Conservation (phyloP, 352 stramenopile species). For the Sclerospora graminicola region DNA sequence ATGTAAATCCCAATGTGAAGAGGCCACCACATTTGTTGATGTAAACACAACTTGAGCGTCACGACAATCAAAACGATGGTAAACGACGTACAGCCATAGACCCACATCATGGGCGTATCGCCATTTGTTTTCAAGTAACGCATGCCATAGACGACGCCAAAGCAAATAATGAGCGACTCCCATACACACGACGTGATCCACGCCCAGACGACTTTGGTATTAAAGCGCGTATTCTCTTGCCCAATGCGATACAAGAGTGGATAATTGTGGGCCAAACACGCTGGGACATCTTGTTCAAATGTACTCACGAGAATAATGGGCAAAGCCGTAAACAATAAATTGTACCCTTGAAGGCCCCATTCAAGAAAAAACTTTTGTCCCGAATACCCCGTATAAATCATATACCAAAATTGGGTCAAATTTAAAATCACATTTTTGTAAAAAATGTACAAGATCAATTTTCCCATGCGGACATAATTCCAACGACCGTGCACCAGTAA, state of each 20-base stretch:
- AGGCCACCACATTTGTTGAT: conserved; percentile 80
- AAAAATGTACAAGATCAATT: conserved; percentile 91
- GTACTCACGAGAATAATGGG: conserved; percentile 78
- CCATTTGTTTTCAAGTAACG: conserved; percentile 68
- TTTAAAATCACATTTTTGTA: conserved; percentile 96
- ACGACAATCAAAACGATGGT: conserved; percentile 92
- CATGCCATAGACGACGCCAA: conserved; percentile 76
- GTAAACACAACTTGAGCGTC: conserved; percentile 88
- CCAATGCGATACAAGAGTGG: conserved; percentile 77
- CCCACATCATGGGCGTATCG: conserved; percentile 88
- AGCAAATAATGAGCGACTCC: conserved; percentile 79
- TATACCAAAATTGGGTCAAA: conserved; percentile 92
- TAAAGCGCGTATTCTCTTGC: conserved; percentile 78
- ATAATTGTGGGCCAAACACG: conserved; percentile 55
- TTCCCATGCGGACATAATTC: conserved; percentile 91
- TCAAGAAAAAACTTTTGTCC: conserved; percentile 84
- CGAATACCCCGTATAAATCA: conserved; percentile 85
- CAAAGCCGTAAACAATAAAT: conserved; percentile 79
- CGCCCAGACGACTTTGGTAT: conserved; percentile 72
- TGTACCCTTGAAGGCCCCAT: conserved; percentile 83
- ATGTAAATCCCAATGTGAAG: conserved; percentile 65
- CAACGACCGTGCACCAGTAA: conserved; percentile 90
- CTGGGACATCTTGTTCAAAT: conserved; percentile 78
- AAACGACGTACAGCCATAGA: conserved; percentile 91
- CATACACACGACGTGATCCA: conserved; percentile 79